Evolutionary conservation across 768 basidiomycete genomes (phyloP), one percentile per base, ranked within the genome.

Genomic region (Trametes cinnabarina): DNA sequence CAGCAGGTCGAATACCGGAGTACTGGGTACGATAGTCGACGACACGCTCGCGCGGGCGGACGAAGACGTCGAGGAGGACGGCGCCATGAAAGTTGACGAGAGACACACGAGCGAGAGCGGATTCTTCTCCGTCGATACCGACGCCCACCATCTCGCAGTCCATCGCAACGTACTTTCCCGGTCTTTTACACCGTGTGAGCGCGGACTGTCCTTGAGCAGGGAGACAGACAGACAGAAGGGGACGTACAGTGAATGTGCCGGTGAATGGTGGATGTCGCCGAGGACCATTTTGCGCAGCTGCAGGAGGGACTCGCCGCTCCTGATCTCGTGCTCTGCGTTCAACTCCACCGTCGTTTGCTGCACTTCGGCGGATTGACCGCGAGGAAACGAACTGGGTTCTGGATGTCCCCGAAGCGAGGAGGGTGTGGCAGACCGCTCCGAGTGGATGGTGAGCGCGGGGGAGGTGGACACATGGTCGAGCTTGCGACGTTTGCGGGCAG

Each of bases 141-240:
- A 96, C 82, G 4, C 94, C 94, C 11, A 98, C 95, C 94, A 98
- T 97, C 73, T 98, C 96, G 66, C 96, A 98, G 72, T 99, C 96
- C 26, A 99, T 76, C 0, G 93, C 85, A 41, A 97, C 74, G 61
- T 89, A 89, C 66, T 82, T 87, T 47, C 88, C 88, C 4, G 84
- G 82, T 28, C 66, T 68, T 22, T 19, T 26, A 5, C 20, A 15
- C 17, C 17, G 9, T 47, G 25, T 22, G 10, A 23, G 34, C 7
- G 25, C 43, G 25, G 58, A 22, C 25, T 43, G 22, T 54, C 22
- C 12, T 15, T 44, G 15, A 49, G 35, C 17, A 39, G 30, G 15
- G 19, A 15, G 17, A 19, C 47, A 30, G 5, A 47, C 9, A 20
- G 23, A 30, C 20, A 59, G 32, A 10, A 12, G 32, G 6, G 32